Percentiles rank a stretch among this genome's conserved stretches.
Evolutionary conservation across 495 filamentous ascomycete species (phyloP).

Genomic region (Tuber magnatum): DNA sequence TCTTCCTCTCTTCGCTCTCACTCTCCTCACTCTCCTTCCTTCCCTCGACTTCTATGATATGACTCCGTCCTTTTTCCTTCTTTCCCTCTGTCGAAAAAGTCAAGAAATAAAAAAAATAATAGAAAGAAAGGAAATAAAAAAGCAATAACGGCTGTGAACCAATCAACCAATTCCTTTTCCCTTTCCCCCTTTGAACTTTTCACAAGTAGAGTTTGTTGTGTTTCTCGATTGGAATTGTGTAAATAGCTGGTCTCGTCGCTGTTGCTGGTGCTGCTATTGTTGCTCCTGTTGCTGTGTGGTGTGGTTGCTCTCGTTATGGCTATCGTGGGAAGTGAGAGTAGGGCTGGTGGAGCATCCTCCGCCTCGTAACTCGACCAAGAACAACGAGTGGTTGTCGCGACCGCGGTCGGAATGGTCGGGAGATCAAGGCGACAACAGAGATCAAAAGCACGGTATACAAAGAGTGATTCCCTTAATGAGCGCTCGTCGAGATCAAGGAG

Average conservation of each 20-base stretch:
- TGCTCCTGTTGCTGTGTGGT: neutral
- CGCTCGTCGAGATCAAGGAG: conserved; percentile 17
- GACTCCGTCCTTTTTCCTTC: neutral
- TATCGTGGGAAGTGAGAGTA: conserved; percentile 34
- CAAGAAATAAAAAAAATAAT: conserved; percentile 28
- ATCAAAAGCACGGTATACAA: conserved; percentile 26
- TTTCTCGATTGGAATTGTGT: conserved; percentile 15
- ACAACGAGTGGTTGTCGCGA: conserved; percentile 26
- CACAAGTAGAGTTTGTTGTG: conserved; percentile 19
- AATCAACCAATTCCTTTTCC: conserved; percentile 23
- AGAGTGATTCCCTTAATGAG: conserved; percentile 21
- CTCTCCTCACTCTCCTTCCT: conserved; percentile 5
- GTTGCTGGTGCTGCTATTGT: neutral
- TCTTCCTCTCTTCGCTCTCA: conserved; percentile 22
- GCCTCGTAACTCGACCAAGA: conserved; percentile 26
- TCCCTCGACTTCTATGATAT: neutral
- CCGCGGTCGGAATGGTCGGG: conserved; percentile 15
- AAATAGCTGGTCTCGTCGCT: conserved; percentile 7
- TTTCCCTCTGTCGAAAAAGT: conserved; percentile 27
- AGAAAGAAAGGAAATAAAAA: conserved; percentile 18
- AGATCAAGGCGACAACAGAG: conserved; percentile 19
- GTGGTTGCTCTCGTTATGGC: conserved; percentile 6
- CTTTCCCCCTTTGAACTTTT: conserved; percentile 25
- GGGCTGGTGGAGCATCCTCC: conserved; percentile 34
- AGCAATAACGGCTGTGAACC: conserved; percentile 27